phyloP scores from a whole-genome alignment of 768 basidiomycete genomes.

The Agrocybe pediades region DNA sequence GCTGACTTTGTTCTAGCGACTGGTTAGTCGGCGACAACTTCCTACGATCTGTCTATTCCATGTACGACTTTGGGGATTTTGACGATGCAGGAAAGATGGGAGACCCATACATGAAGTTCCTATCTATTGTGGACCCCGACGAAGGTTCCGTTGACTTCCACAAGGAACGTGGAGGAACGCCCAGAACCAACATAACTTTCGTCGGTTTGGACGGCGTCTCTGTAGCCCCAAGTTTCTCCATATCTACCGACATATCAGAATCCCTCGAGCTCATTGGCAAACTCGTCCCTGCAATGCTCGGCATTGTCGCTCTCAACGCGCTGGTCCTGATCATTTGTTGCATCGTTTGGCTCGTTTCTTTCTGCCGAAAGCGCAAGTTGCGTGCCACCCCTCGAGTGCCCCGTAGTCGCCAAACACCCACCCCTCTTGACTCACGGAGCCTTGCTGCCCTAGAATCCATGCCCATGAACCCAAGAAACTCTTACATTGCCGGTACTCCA shows the following conservation, averaged over 20 bases:
- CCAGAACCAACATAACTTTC: slow-evolving; percentile 71
- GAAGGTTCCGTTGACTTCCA: slow-evolving; percentile 75
- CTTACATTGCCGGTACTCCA: slow-evolving; percentile 36
- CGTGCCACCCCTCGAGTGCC: slow-evolving; percentile 26
- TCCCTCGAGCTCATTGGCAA: slow-evolving; percentile 64
- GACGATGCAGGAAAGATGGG: slow-evolving; percentile 65
- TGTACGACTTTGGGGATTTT: slow-evolving; percentile 87
- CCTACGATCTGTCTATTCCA: slow-evolving; percentile 77
- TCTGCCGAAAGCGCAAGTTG: slow-evolving; percentile 50
- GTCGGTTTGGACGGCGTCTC: slow-evolving; percentile 47
- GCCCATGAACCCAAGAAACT: slow-evolving; percentile 52
- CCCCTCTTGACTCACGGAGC: slow-evolving; percentile 26
- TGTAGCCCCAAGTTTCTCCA: slow-evolving; percentile 46
- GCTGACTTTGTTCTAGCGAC: slow-evolving; percentile 50
- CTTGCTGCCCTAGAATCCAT: slow-evolving; percentile 37
- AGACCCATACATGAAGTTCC: slow-evolving; percentile 75
- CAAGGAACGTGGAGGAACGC: slow-evolving; percentile 60
- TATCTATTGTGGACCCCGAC: slow-evolving; percentile 68
- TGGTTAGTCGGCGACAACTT: slow-evolving; percentile 85
- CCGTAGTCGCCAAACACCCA: slow-evolving; percentile 37
- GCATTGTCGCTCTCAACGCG: slow-evolving; percentile 76
- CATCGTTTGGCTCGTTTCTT: slow-evolving; percentile 51
- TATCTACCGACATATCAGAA: slow-evolving; percentile 58
- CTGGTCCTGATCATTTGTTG: slow-evolving; percentile 62
- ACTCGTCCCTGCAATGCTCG: slow-evolving; percentile 75